Evolutionary conservation across 768 basidiomycete genomes (phyloP).

Genomic region (Suillus brevipes): DNA sequence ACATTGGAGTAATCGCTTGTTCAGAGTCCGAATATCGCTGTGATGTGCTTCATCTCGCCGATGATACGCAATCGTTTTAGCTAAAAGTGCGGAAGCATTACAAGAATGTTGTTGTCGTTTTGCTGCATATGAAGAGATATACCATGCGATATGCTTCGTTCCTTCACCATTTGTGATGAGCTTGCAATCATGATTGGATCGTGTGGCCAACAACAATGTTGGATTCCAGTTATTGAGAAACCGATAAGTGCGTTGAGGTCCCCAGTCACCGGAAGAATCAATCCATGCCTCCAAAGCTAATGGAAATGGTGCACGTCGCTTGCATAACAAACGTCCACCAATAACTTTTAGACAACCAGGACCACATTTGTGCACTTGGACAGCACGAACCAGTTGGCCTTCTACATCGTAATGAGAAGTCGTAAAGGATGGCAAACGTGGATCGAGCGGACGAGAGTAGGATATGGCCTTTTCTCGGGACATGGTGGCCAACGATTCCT

Average conservation of each 20-base stretch:
- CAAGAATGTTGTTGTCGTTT: not conserved
- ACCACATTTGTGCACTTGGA: not conserved
- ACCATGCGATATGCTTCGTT: not conserved
- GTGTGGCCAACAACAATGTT: not conserved
- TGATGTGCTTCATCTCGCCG: no score
- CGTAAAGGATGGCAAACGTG: no score
- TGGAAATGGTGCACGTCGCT: not conserved
- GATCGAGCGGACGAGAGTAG: not conserved
- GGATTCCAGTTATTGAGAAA: not conserved
- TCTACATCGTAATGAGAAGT: no score
- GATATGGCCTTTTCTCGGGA: not conserved
- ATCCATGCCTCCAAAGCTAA: not conserved
- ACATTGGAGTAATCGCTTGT: no score
- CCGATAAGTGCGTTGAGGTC: not conserved
- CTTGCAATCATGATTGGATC: not conserved
- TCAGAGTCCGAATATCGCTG: no score
- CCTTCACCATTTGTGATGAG: not conserved
- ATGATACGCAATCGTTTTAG: not conserved
- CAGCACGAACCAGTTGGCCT: not conserved
- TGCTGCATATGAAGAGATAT: not conserved
- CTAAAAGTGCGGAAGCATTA: not conserved
- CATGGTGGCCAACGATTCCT: fast-evolving
- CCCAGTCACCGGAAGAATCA: not conserved
- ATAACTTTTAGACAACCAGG: not conserved
- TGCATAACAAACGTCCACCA: not conserved